A percentile compares a stretch with the other conserved stretches of the same genome.
phyloP scores from a whole-genome alignment of 768 basidiomycete genomes.

The Trametes coccinea region DNA sequence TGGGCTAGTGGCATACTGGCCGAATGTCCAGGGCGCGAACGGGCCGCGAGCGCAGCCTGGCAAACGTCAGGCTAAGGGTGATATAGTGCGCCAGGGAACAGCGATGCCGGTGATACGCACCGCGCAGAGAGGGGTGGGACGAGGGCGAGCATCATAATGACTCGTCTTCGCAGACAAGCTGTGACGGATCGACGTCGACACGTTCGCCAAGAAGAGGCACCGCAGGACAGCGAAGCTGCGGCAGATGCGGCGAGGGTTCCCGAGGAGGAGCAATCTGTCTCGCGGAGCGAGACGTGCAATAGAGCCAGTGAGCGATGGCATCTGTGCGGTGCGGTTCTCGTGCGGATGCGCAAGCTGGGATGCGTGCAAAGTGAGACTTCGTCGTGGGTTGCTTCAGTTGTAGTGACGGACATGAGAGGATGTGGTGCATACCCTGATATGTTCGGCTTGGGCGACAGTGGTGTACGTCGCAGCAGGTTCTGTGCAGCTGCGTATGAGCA shows the following conservation, averaged over 20 bases:
- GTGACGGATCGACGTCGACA: conserved; percentile 14
- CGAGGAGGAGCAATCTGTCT: neutral
- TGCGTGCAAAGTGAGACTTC: neutral
- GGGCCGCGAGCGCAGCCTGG: conserved; percentile 1
- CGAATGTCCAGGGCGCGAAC: neutral
- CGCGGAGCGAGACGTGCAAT: conserved; percentile 15
- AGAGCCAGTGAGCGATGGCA: conserved; percentile 11
- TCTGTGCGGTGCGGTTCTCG: conserved; percentile 2
- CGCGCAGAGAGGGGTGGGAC: neutral
- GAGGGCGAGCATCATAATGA: conserved; percentile 5
- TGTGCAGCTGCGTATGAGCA: neutral
- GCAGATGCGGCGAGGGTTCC: neutral
- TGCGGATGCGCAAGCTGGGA: neutral
- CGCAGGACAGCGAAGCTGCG: conserved; percentile 8
- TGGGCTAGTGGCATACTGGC: neutral
- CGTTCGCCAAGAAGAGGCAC: neutral
- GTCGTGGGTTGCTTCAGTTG: conserved; percentile 1
- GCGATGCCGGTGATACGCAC: neutral
- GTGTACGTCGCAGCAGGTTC: neutral
- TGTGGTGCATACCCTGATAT: neutral
- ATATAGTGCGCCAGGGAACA: conserved; percentile 14
- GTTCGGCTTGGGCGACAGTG: neutral
- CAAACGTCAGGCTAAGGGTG: conserved; percentile 4
- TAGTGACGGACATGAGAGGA: neutral
- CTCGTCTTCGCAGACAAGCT: neutral